Percentiles rank a stretch among this genome's conserved stretches.
Conservation (phyloP, 1,284 basidiomycete species). For the Moesziomyces sp. region DNA sequence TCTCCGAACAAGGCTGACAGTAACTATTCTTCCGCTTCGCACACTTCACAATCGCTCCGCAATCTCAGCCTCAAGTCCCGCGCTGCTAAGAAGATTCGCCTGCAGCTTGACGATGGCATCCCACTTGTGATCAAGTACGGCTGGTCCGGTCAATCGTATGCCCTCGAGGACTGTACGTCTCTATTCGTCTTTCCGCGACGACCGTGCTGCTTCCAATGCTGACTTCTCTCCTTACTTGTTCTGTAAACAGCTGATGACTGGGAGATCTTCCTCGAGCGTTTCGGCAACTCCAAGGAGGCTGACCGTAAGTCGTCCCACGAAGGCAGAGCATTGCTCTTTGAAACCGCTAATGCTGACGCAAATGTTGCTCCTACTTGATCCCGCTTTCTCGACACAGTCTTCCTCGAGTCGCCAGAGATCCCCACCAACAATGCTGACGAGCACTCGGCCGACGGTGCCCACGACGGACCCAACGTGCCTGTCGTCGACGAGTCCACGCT, state of each 20-base stretch:
- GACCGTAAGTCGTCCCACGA: slow-evolving; percentile 44
- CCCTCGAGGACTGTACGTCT: slow-evolving; percentile 61
- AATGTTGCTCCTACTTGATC: too few relatives aligned
- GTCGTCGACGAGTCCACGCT: slow-evolving; percentile 63
- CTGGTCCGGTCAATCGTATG: slow-evolving; percentile 56
- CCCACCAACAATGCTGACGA: slow-evolving; percentile 36
- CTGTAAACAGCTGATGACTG: slow-evolving; percentile 56
- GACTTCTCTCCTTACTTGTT: neutral
- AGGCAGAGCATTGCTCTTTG: too few relatives aligned
- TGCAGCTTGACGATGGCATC: slow-evolving; percentile 58
- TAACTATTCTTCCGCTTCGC: too few relatives aligned
- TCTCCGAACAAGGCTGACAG: neutral
- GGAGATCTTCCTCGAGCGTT: slow-evolving; percentile 65
- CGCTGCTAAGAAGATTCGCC: slow-evolving; percentile 60
- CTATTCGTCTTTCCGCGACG: neutral
- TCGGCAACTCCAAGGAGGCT: slow-evolving; percentile 59
- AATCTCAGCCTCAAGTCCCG: slow-evolving; percentile 50
- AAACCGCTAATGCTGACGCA: too few relatives aligned
- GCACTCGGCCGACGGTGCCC: slow-evolving; percentile 34
- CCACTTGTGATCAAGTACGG: slow-evolving; percentile 64
- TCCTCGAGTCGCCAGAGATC: slow-evolving; percentile 63
- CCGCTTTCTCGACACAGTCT: slow-evolving; percentile 34
- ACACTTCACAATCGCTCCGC: neutral
- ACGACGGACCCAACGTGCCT: slow-evolving; percentile 59
- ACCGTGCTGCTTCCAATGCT: neutral